phyloP scores from a whole-genome alignment of 345 rosid species.

The Punica granatum region DNA sequence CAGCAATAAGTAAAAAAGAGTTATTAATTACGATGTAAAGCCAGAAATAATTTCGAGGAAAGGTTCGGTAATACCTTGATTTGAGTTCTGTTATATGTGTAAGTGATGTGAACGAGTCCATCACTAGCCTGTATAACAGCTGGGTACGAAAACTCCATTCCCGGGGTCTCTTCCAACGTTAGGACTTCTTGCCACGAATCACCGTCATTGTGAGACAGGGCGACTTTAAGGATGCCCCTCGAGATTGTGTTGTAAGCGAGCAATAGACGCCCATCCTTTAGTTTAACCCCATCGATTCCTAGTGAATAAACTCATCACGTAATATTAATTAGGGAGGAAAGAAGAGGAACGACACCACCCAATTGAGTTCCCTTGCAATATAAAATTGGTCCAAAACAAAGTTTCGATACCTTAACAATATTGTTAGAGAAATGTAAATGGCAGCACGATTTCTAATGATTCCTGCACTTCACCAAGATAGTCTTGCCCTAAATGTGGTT shows the following conservation, averaged over 20 bases:
- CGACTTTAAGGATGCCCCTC: slow-evolving; percentile 74
- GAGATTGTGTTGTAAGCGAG: slow-evolving; percentile 82
- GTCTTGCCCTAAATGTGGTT: neutral
- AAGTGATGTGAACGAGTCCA: slow-evolving; percentile 75
- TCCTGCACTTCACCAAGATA: neutral
- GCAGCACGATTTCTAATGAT: neutral
- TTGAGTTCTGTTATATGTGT: slow-evolving; percentile 79
- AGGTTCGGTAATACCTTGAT: slow-evolving; percentile 49
- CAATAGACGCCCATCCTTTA: slow-evolving; percentile 54
- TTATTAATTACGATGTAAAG: neutral
- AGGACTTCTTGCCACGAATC: slow-evolving; percentile 66
- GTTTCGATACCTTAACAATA: neutral
- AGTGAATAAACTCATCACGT: neutral
- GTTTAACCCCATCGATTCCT: slow-evolving; percentile 87
- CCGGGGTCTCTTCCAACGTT: slow-evolving; percentile 53
- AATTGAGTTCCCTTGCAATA: neutral
- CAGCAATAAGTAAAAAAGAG: neutral
- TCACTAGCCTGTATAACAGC: slow-evolving; percentile 76
- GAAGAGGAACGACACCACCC: neutral
- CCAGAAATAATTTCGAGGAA: neutral
- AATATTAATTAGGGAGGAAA: neutral
- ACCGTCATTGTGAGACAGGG: slow-evolving; percentile 64
- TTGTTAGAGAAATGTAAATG: neutral
- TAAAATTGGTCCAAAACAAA: neutral
- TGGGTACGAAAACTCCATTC: slow-evolving; percentile 86